These are phyloP conservation scores for Hamamelis virginiana DNA, from an alignment of 164 flowering plant genomes.

Conservation along the genomic window DNA sequence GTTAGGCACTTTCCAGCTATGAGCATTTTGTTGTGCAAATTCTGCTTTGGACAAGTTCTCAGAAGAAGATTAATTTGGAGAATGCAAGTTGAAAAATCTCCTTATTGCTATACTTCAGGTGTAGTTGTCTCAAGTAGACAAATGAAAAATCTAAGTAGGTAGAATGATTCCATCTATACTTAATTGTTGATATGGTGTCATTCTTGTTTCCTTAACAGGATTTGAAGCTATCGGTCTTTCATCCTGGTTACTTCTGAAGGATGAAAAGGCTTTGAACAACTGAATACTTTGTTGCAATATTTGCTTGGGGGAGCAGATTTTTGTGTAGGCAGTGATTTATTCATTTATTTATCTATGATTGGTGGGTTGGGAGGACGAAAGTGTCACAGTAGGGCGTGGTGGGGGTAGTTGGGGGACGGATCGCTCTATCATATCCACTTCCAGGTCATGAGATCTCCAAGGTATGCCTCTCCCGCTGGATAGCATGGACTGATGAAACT, in stretches of 20 bases:
- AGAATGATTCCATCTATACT: neutral
- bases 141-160: neutral
- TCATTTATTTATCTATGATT: neutral
- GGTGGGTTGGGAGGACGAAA: neutral
- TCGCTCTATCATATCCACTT: neutral
- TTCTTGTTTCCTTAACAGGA: neutral
- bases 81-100: neutral
- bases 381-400: no score
- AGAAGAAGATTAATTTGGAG: neutral
- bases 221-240: neutral
- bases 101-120: neutral
- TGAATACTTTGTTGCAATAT: neutral
- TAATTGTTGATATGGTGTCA: neutral
- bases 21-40: slow-evolving; percentile 8
- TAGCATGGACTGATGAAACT: neutral
- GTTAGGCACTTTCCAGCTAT: slow-evolving; percentile 72
- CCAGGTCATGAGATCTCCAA: neutral
- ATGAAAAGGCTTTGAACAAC: neutral
- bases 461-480: neutral
- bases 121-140: neutral
- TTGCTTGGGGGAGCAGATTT: neutral
- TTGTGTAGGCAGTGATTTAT: neutral
- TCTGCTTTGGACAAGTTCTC: neutral
- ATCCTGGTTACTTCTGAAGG: neutral
- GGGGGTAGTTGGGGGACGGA: neutral